phyloP scores from a whole-genome alignment of 2,329 filamentous ascomycete genomes.

The Chrysoporthe austroafricana region DNA sequence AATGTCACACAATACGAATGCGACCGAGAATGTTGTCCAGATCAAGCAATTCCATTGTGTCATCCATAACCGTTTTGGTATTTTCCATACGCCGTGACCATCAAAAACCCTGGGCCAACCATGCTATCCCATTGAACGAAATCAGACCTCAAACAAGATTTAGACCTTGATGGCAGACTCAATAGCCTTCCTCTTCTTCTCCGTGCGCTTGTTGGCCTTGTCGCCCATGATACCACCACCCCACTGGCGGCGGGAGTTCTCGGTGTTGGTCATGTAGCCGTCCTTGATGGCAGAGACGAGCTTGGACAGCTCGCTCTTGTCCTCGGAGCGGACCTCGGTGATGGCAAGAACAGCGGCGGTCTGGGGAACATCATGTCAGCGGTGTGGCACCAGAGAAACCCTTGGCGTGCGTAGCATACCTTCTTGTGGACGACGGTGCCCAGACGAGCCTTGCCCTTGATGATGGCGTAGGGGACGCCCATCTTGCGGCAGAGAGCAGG shows the following conservation, averaged over 20 bases:
- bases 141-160: slow-evolving; percentile 35
- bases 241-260: slow-evolving; percentile 91
- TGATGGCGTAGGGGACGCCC: slow-evolving; percentile 98
- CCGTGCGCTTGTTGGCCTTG: slow-evolving; percentile 79
- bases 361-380: slow-evolving; percentile 48
- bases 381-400: background rate
- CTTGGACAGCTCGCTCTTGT: slow-evolving; percentile 98
- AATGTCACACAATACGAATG: slow-evolving; percentile 30
- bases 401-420: slow-evolving; percentile 51
- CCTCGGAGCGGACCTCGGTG: slow-evolving; percentile 96
- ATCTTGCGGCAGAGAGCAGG: slow-evolving; percentile 99
- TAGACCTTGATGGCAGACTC: slow-evolving; percentile 99
- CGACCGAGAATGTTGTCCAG: slow-evolving; percentile 29
- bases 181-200: slow-evolving; percentile 92
- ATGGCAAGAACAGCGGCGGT: slow-evolving; percentile 94
- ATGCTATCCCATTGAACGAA: slow-evolving; percentile 32
- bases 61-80: slow-evolving; percentile 38
- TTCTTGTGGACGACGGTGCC: slow-evolving; percentile 99
- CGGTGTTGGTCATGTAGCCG: slow-evolving; percentile 94
- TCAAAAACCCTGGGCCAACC: slow-evolving; percentile 23
- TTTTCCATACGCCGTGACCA: slow-evolving; percentile 40
- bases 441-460: slow-evolving; percentile 99
- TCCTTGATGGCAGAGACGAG: slow-evolving; percentile 96
- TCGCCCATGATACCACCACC: slow-evolving; percentile 99
- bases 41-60: slow-evolving; percentile 33